A percentile compares a stretch with the other conserved stretches of the same genome.
Evolutionary conservation across 768 basidiomycete species (phyloP).

Genomic region (Lyophyllum atratum): DNA sequence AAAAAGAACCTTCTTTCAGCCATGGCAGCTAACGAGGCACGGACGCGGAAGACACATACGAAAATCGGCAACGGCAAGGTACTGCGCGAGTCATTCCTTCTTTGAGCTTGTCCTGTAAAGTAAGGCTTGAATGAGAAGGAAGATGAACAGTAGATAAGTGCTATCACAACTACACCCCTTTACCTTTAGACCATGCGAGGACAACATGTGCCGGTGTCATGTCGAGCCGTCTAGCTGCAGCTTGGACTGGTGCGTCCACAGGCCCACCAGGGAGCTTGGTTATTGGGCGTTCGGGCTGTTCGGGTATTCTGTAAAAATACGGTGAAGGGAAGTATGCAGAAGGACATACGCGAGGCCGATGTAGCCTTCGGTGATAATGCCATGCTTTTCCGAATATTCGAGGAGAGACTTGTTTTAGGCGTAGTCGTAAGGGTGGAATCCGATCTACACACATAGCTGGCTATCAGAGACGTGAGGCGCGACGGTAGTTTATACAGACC

Average conservation of each 20-base stretch:
- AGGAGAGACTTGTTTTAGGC: slow-evolving; percentile 45
- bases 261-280: slow-evolving; percentile 63
- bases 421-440: slow-evolving; percentile 62
- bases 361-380: slow-evolving; percentile 58
- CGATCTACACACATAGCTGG: slow-evolving; percentile 34
- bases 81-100: slow-evolving; percentile 63
- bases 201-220: slow-evolving; percentile 68
- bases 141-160: slow-evolving; percentile 6
- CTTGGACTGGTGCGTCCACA: slow-evolving; percentile 55
- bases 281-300: slow-evolving; percentile 43
- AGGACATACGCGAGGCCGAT: slow-evolving; percentile 47
- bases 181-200: slow-evolving; percentile 68
- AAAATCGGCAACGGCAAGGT: slow-evolving; percentile 64
- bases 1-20: neutral
- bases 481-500: slow-evolving; percentile 31
- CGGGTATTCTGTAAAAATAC: neutral
- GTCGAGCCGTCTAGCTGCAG: slow-evolving; percentile 54
- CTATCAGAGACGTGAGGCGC: neutral
- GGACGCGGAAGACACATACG: slow-evolving; percentile 23
- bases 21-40: neutral
- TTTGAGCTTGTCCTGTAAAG: slow-evolving; percentile 56
- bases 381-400: slow-evolving; percentile 47
- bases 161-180: slow-evolving; percentile 71
- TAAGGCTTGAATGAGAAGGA: neutral
- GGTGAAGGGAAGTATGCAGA: neutral